phyloP scores from a whole-genome alignment of 345 rosid genomes.

The thale cress (Arabidopsis thaliana) region DNA sequence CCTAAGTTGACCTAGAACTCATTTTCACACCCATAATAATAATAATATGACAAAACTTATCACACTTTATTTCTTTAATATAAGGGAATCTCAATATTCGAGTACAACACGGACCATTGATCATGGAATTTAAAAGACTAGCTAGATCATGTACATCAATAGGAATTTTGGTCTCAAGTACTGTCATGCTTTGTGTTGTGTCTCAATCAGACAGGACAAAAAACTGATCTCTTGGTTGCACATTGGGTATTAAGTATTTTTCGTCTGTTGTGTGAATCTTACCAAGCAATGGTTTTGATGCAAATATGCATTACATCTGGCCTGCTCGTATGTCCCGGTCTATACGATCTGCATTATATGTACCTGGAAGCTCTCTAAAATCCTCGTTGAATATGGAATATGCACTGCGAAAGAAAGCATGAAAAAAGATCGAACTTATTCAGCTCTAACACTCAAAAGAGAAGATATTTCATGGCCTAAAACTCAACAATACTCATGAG shows the following conservation, averaged over 20 bases:
- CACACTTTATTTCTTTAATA: background rate
- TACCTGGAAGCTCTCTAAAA: constrained; percentile 94
- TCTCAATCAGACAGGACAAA: constrained; percentile 32
- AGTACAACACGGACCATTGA: constrained; percentile 24
- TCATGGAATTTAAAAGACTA: constrained; percentile 23
- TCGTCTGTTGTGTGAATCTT: constrained; percentile 19
- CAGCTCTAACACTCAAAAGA: constrained; percentile 20
- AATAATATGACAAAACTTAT: constrained; percentile 3
- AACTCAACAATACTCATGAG: background rate
- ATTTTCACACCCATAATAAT: constrained; percentile 37
- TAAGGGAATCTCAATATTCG: constrained; percentile 21
- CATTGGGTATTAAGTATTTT: constrained; percentile 8
- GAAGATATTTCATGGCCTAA: constrained; percentile 26
- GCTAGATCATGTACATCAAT: constrained; percentile 37
- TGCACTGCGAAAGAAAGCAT: constrained; percentile 56
- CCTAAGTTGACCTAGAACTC: constrained; percentile 36
- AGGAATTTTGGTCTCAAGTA: constrained; percentile 32
- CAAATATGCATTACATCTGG: constrained; percentile 54
- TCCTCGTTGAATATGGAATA: constrained; percentile 90
- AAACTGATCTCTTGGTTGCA: constrained; percentile 28
- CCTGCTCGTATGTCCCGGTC: constrained; percentile 83
- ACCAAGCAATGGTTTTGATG: background rate
- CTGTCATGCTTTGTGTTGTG: constrained; percentile 25
- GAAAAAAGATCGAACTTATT: constrained; percentile 30
- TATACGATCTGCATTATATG: constrained; percentile 80